These are phyloP conservation scores for Boletus subparvulus DNA, from an alignment of 768 basidiomycete species.

Conservation along the genomic window DNA sequence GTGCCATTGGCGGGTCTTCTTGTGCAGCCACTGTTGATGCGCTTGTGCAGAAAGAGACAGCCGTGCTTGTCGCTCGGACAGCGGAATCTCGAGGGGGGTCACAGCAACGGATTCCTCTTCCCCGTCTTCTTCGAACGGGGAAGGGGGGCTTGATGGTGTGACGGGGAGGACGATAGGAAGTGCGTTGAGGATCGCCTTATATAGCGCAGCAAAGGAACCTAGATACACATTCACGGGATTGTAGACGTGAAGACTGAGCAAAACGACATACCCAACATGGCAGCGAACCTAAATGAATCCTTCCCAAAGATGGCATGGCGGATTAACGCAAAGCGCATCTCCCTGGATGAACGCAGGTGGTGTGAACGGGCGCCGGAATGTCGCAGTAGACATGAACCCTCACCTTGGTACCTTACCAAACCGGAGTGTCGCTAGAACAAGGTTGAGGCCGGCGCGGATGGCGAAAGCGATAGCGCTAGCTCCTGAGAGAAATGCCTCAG, in stretches of 20 bases:
- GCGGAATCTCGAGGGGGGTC: constrained; percentile 16
- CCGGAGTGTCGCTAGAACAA: constrained; percentile 74
- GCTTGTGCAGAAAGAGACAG: constrained; percentile 64
- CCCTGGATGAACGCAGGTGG: constrained; percentile 40
- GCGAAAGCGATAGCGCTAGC: constrained; percentile 79
- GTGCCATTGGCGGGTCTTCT: constrained; percentile 75
- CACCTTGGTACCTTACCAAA: constrained; percentile 68
- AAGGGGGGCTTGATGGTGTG: constrained; percentile 16
- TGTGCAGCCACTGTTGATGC: constrained; percentile 61
- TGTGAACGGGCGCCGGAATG: neutral
- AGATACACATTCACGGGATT: neutral
- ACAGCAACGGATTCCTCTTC: constrained; percentile 15
- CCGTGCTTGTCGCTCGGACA: constrained; percentile 42
- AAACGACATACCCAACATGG: constrained; percentile 68
- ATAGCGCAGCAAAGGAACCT: constrained; percentile 77
- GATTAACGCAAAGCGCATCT: constrained; percentile 63
- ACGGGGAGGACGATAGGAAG: constrained; percentile 68
- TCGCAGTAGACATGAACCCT: constrained; percentile 15
- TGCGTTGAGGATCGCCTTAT: constrained; percentile 77
- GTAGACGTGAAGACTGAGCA: neutral
- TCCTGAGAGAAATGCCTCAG: constrained; percentile 44
- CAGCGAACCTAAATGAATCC: constrained; percentile 82
- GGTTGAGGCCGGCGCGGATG: constrained; percentile 79
- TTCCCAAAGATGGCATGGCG: constrained; percentile 80
- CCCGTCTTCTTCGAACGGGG: constrained; percentile 35